Evolutionary conservation across 2,329 filamentous ascomycete species (phyloP).

Genomic region (Aspergillus jensenii): DNA sequence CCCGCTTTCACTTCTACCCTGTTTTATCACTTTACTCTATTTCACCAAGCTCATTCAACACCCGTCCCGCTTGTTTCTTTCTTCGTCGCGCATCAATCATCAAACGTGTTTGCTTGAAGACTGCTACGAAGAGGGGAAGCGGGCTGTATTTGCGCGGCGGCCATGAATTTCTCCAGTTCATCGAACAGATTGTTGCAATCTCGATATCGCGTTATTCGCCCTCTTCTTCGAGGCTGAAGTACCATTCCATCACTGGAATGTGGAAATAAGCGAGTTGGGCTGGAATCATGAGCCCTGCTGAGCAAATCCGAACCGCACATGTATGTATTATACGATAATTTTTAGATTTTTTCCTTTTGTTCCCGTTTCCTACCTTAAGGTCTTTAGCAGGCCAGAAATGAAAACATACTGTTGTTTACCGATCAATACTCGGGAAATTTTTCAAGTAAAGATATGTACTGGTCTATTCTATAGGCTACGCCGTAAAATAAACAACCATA

Average conservation of each 20-base stretch:
- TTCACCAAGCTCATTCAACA: background rate
- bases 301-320: background rate
- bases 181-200: background rate
- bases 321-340: constrained; percentile 10
- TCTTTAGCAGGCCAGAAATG: background rate
- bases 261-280: background rate
- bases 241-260: background rate
- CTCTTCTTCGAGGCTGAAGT: background rate
- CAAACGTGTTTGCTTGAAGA: background rate
- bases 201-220: background rate
- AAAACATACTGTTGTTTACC: background rate
- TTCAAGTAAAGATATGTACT: background rate
- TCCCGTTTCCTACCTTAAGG: background rate
- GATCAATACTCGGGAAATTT: background rate
- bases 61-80: background rate
- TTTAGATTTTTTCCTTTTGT: constrained; percentile 4
- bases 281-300: background rate
- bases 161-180: background rate
- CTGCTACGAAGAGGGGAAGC: background rate
- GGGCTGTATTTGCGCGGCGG: background rate
- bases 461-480: constrained; percentile 20
- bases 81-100: background rate
- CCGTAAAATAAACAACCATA: constrained; percentile 83
- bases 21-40: background rate
- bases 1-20: background rate